Conservation (phyloP, 1,284 basidiomycete genomes). For the Mycena sp. region DNA sequence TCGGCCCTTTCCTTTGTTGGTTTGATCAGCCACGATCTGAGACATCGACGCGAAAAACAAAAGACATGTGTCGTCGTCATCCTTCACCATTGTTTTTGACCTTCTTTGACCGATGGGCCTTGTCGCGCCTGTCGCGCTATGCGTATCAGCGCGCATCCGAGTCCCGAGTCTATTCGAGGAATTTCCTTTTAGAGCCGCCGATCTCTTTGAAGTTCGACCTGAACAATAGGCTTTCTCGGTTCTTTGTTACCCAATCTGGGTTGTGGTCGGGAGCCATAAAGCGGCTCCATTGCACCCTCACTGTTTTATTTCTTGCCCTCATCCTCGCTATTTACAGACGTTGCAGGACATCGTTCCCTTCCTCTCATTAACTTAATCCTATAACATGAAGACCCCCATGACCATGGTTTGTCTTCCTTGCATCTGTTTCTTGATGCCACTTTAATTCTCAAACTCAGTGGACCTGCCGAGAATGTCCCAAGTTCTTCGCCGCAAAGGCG, state of each 20-base stretch:
- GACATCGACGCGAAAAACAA: neutral
- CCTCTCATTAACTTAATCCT: constrained; percentile 20
- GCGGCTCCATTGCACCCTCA: neutral
- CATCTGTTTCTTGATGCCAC: neutral
- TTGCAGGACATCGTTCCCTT: constrained; percentile 50
- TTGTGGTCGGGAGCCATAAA: constrained; percentile 8
- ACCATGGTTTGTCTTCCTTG: constrained; percentile 5
- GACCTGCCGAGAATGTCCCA: constrained; percentile 52
- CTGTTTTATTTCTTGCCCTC: constrained; percentile 25
- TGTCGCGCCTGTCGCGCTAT: constrained; percentile 7
- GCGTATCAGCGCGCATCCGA: too few species aligned
- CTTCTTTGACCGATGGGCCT: constrained; percentile 8
- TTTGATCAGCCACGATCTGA: neutral
- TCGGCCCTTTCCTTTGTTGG: constrained; percentile 10
- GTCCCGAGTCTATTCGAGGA: too few species aligned
- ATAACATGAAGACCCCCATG: constrained; percentile 20
- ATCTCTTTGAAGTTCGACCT: constrained; percentile 14
- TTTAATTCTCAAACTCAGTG: constrained; percentile 22
- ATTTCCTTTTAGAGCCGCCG: constrained; percentile 15
- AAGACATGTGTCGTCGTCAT: neutral
- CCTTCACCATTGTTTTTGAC: constrained; percentile 6
- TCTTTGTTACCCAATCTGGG: constrained; percentile 25
- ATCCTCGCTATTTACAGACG: constrained; percentile 37
- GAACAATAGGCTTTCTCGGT: constrained; percentile 22
- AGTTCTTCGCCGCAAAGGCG: constrained; percentile 60